These are phyloP conservation scores for Leptomonas pyrrhocoris DNA, from an alignment of 208 protist species.

Conservation along the genomic window DNA sequence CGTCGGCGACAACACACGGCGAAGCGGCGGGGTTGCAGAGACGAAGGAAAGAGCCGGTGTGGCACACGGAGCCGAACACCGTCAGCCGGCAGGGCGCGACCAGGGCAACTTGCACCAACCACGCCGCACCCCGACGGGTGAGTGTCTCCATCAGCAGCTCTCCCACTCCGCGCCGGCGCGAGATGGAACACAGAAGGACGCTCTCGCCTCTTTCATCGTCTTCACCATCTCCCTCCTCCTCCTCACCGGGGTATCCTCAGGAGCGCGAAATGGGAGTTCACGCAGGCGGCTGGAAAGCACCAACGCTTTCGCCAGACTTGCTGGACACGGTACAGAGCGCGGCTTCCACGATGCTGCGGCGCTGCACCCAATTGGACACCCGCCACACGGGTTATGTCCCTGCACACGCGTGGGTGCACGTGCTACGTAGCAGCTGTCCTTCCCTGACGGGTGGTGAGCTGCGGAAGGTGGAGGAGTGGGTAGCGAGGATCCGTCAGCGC, in stretches of 20 bases:
- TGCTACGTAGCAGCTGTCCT: conserved; percentile 12
- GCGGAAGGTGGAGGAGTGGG: neutral
- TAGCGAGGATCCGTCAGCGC: neutral
- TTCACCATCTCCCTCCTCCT: neutral
- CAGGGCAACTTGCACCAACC: neutral
- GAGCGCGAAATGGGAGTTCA: neutral
- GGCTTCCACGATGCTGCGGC: neutral
- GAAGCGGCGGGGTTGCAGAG: neutral
- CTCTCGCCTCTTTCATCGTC: neutral
- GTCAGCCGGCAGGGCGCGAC: neutral
- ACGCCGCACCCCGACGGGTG: conserved; percentile 6
- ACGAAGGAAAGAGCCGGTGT: conserved; percentile 14
- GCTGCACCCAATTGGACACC: conserved; percentile 7
- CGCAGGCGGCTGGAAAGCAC: neutral
- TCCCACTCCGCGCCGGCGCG: neutral
- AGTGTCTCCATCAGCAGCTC: conserved; percentile 4
- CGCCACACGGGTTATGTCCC: conserved; percentile 5
- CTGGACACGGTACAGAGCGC: conserved; percentile 6
- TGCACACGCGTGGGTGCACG: neutral
- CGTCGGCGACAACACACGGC: neutral
- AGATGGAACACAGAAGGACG: neutral
- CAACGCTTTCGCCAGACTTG: neutral
- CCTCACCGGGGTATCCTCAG: neutral
- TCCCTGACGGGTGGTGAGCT: neutral
- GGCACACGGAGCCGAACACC: conserved; percentile 3